Base-by-base conservation (phyloP, 2,329 filamentous ascomycete species). In the Apiospora kogelbergensis region DNA sequence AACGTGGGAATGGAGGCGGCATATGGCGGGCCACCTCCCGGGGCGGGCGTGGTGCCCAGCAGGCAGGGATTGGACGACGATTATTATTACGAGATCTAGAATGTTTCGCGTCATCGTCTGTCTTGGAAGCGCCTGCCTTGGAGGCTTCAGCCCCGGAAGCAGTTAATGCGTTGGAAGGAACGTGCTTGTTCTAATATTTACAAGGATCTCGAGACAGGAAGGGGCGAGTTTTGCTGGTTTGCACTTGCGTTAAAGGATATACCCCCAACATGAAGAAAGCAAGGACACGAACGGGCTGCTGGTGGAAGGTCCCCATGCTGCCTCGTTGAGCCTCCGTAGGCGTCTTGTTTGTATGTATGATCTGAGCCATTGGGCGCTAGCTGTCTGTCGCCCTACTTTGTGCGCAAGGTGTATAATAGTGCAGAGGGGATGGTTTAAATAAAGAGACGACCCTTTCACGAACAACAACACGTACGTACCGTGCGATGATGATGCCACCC, bases 61-160 rank as follows among this genome's bases (percentile, higher is more conserved):
- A 85, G 96, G 67, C 92, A 96, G 74, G 95, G 93, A 0, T 80
- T 98, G 73, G 93, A 97, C 79, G 94, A 97, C 73, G 92, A 98
- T 79, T 99, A 97, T 80, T 98, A 92, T 81, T 66, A 66, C 44
- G 65, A 66, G 65, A 48, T 66, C 44, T 66, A 60, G 53, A 20
- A 20, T n/a, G 53, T 60, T 60, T 60, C 53, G 53, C 17, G 30
- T 60, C 17, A n/a, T 60, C 53, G 53, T 60, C 53, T 60, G 17
- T 26, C 53, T 60, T 33, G 53, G 53, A 60, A 37, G 26, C 30
- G 22, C 13, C 30, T 60, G 53, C 3, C 53, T 33, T 33, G 53
- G 53, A 60, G n/a, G 53, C 30, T n/a, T 37, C 30, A 37, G 53
- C 1, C 53, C 17, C 30, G 53, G 53, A 60, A 60, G 53, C 30